Conservation (phyloP, 202 grass and related monocot genomes). For the Tripidium arundinaceum region DNA sequence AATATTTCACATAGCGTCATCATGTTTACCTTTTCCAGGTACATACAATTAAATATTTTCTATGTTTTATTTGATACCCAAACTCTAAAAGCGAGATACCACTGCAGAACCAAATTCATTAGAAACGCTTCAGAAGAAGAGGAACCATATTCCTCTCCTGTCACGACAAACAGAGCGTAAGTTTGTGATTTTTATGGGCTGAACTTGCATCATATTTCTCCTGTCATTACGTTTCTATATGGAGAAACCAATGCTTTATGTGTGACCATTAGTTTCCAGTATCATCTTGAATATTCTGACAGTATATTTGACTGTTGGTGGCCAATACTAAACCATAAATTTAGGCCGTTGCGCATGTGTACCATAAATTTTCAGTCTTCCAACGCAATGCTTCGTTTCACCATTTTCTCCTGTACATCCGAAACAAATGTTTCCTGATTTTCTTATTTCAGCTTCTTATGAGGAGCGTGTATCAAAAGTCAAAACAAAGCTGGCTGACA, state of each 20-base stretch:
- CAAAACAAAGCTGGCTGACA: slow-evolving; percentile 33
- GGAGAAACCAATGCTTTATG: background rate
- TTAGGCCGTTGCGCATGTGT: background rate
- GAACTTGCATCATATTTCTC: background rate
- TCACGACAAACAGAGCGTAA: slow-evolving; percentile 80
- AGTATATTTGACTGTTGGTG: background rate
- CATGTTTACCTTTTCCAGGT: slow-evolving; percentile 63
- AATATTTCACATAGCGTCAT: slow-evolving; percentile 64
- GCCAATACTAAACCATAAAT: background rate
- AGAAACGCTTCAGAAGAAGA: slow-evolving; percentile 56
- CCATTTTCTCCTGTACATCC: background rate
- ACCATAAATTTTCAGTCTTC: background rate
- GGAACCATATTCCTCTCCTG: slow-evolving; percentile 77
- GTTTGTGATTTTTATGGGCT: slow-evolving; percentile 23
- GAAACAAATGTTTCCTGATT: background rate
- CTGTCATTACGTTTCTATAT: background rate
- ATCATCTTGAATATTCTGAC: background rate
- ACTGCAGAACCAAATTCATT: slow-evolving; percentile 53
- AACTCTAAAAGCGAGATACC: slow-evolving; percentile 27
- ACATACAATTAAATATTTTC: slow-evolving; percentile 17
- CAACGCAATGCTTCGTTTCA: background rate
- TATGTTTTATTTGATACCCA: slow-evolving; percentile 30
- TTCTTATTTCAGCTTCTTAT: slow-evolving; percentile 61
- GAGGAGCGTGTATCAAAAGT: slow-evolving; percentile 71
- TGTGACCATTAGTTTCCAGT: background rate